A percentile compares a stretch with the other conserved stretches of the same genome.
Evolutionary conservation across 257 asterid species (phyloP).

Genomic region (Misopates orontium): DNA sequence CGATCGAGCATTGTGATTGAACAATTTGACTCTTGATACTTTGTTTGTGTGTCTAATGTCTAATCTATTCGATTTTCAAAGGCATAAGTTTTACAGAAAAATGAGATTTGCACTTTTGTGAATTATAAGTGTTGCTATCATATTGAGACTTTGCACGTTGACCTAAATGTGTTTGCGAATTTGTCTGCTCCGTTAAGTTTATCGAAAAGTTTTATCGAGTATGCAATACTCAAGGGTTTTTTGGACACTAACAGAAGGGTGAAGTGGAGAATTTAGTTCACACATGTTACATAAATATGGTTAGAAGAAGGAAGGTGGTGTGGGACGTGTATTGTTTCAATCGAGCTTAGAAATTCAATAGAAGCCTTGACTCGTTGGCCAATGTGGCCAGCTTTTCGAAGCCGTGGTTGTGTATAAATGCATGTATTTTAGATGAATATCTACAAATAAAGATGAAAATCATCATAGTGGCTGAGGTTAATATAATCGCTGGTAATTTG

Average conservation of each 20-base stretch:
- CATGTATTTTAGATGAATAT: slow-evolving; percentile 2
- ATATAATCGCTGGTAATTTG: slow-evolving; percentile 6
- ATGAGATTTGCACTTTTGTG: slow-evolving; percentile 1
- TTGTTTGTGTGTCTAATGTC: too few species aligned
- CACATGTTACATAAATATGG: neutral
- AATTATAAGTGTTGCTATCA: slow-evolving; percentile 12
- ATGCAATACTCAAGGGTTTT: neutral
- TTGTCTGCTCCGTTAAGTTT: neutral
- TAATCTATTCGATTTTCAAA: slow-evolving; percentile 3
- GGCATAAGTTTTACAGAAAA: neutral
- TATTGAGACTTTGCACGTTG: slow-evolving; percentile 20
- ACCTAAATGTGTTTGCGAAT: slow-evolving; percentile 13
- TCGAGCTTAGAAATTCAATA: too few species aligned
- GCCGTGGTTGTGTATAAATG: too few species aligned
- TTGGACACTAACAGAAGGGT: neutral
- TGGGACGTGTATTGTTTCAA: neutral
- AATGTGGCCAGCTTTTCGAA: neutral
- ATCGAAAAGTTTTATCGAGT: neutral
- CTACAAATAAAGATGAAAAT: slow-evolving; percentile 1
- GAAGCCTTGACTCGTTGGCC: neutral
- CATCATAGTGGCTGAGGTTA: slow-evolving; percentile 6
- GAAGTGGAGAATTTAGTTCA: slow-evolving; percentile 3
- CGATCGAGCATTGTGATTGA: too few species aligned
- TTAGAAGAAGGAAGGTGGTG: neutral
- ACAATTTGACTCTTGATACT: too few species aligned